Percentiles rank a stretch among this genome's conserved stretches.
These are phyloP conservation scores for Paxillus ammoniavirescens DNA, from an alignment of 768 basidiomycete genomes.

Conservation along the genomic window DNA sequence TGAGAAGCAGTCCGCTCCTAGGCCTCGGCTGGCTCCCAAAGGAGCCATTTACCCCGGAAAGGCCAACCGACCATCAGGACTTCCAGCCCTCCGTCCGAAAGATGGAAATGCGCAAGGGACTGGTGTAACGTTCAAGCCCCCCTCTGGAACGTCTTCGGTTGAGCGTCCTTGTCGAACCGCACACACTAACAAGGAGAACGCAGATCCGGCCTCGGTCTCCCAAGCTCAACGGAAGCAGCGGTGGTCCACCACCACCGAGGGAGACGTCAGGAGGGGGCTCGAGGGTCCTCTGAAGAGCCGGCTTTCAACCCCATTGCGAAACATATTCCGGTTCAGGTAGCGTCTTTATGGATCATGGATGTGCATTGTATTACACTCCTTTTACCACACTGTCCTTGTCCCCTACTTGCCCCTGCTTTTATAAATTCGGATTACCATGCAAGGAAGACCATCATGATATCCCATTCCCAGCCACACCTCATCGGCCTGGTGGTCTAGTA, in stretches of 20 bases:
- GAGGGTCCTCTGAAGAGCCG: constrained; percentile 26
- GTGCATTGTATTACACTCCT: constrained; percentile 7
- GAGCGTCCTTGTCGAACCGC: constrained; percentile 17
- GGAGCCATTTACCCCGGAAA: constrained; percentile 4
- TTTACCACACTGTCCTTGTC: constrained; percentile 9
- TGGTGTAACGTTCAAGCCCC: constrained; percentile 1
- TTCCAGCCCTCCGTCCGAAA: background rate
- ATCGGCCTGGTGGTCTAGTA: constrained; percentile 40
- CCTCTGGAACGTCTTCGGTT: background rate
- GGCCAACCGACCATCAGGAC: constrained; percentile 5
- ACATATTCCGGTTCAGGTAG: constrained; percentile 32
- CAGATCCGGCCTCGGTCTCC: background rate
- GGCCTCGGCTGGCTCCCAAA: constrained; percentile 14
- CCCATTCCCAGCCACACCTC: background rate
- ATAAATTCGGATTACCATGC: background rate
- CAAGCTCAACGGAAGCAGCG: constrained; percentile 15
- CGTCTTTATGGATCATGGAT: background rate
- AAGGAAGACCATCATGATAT: background rate
- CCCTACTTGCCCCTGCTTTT: background rate
- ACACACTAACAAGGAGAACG: constrained; percentile 17
- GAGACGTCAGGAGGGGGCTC: constrained; percentile 22
- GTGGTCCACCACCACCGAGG: constrained; percentile 8
- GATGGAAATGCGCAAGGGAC: constrained; percentile 1
- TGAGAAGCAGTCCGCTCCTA: constrained; percentile 11
- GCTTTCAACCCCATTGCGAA: constrained; percentile 28